Evolutionary conservation across 305 asterid species (phyloP).

Genomic region (Salvia sclarea): DNA sequence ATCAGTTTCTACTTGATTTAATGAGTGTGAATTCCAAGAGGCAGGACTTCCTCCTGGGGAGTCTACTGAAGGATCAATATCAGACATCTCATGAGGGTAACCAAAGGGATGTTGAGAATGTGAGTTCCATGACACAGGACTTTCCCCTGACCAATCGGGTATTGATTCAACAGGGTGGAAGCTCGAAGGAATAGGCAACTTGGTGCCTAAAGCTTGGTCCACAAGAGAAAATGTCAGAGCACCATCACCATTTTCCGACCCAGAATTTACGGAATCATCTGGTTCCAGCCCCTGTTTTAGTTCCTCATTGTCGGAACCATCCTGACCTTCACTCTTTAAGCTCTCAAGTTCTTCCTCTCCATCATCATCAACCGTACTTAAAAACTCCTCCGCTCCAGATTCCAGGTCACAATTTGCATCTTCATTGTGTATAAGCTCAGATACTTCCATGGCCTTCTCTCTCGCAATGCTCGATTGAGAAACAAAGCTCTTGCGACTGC

Average conservation of each 20-base stretch:
- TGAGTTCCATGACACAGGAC: conserved; percentile 79
- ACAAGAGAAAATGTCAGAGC: conserved; percentile 48
- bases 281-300: conserved; percentile 45
- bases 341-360: conserved; percentile 57
- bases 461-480: conserved; percentile 45
- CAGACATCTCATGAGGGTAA: conserved; percentile 74
- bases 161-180: conserved; percentile 49
- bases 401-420: conserved; percentile 51
- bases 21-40: conserved; percentile 83
- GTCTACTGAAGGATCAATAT: conserved; percentile 70
- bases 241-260: conserved; percentile 62
- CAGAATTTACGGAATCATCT: conserved; percentile 51
- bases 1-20: conserved; percentile 68
- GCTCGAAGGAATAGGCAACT: conserved; percentile 52
- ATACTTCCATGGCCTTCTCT: conserved; percentile 42
- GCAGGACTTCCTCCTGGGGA: conserved; percentile 78
- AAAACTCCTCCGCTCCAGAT: conserved; percentile 48
- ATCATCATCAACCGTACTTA: conserved; percentile 42
- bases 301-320: conserved; percentile 42
- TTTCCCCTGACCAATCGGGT: conserved; percentile 71
- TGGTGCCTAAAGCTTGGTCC: conserved; percentile 61
- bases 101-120: conserved; percentile 59
- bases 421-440: conserved; percentile 41
- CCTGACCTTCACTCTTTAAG: conserved; percentile 39
- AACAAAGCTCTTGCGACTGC: conserved; percentile 44